Base-by-base conservation (phyloP, 2,329 filamentous ascomycete species). In the Talaromyces sp. region DNA sequence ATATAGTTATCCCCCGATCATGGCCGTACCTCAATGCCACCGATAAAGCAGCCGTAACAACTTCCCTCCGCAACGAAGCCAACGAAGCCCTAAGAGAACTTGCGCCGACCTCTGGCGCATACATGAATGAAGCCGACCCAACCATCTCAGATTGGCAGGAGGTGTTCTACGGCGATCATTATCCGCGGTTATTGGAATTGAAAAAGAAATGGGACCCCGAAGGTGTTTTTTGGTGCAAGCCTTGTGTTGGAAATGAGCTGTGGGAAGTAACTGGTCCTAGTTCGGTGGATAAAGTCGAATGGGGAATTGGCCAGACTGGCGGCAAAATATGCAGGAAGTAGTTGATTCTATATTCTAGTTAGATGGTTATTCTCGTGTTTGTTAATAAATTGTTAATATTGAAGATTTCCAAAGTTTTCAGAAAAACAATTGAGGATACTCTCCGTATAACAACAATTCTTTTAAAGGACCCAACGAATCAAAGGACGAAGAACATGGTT, bases 191-290 rank as follows among this genome's bases (percentile, higher is more conserved):
- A 23, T 66, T 70, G 7, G 14, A 64, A 14, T 68, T 81, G 44
- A 81, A 81, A 72, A 64, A 69, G 9, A 75, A 75, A 60, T 80
- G 75, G 65, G 79, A 81, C 65, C 78, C 78, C 8, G 56, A 70
- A 0, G 70, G 71, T 31, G 63, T 78, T 55, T 78, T 79, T 65
- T 79, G 53, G 53, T 53, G 36, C 5, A 34, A 55, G 40, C 33
- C 52, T 28, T 53, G 36, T 27, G 52, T 56, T 27, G 40, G 52
- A 9, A 16, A 42, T 36, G 52, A 56, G 52, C 40, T 55, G 31
- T 60, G 52, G 58, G 50, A 55, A 31, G 33, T 60, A 4, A 30
- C 8, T 23, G 50, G 50, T 4, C 50, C 50, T 28, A 31, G 30
- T 18, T 30, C 28, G 28, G 27, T 31, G 28, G 50, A 53, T 30